A percentile compares a stretch with the other conserved stretches of the same genome.
These are phyloP conservation scores for Dendrothele bispora DNA, from an alignment of 768 basidiomycete genomes.

Conservation along the genomic window DNA sequence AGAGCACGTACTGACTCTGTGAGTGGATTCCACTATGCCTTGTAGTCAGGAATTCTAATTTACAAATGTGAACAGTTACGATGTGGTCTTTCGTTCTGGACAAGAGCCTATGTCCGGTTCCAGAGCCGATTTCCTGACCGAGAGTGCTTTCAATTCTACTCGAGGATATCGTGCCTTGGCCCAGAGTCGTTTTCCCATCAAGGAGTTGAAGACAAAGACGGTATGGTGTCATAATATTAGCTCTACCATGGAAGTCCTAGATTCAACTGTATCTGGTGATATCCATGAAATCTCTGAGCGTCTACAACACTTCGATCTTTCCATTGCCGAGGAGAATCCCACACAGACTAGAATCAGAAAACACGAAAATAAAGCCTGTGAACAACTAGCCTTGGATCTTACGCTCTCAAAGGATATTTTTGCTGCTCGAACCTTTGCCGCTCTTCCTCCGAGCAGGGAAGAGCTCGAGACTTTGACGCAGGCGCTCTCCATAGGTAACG, in stretches of 20 bases:
- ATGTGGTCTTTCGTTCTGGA: slow-evolving; percentile 57
- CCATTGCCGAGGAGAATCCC: slow-evolving; percentile 34
- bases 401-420: slow-evolving; percentile 58
- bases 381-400: slow-evolving; percentile 66
- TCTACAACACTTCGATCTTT: slow-evolving; percentile 46
- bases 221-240: slow-evolving; percentile 56
- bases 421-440: slow-evolving; percentile 42
- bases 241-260: slow-evolving; percentile 42
- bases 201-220: slow-evolving; percentile 37
- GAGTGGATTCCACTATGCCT: slow-evolving; percentile 11
- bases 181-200: slow-evolving; percentile 44
- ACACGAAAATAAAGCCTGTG: slow-evolving; percentile 54
- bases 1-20: slow-evolving; percentile 67
- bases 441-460: slow-evolving; percentile 23
- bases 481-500: slow-evolving; percentile 54
- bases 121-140: slow-evolving; percentile 60
- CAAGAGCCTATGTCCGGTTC: slow-evolving; percentile 42
- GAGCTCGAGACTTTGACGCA: slow-evolving; percentile 58
- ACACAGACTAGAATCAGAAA: slow-evolving; percentile 37
- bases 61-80: slow-evolving; percentile 47
- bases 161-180: slow-evolving; percentile 53
- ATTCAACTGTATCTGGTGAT: slow-evolving; percentile 35
- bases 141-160: slow-evolving; percentile 48
- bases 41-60: slow-evolving; percentile 12
- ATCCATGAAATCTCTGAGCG: slow-evolving; percentile 32